Evolutionary conservation across 805 yeast species (phyloP).

Genomic region (Starmera caribaea): DNA sequence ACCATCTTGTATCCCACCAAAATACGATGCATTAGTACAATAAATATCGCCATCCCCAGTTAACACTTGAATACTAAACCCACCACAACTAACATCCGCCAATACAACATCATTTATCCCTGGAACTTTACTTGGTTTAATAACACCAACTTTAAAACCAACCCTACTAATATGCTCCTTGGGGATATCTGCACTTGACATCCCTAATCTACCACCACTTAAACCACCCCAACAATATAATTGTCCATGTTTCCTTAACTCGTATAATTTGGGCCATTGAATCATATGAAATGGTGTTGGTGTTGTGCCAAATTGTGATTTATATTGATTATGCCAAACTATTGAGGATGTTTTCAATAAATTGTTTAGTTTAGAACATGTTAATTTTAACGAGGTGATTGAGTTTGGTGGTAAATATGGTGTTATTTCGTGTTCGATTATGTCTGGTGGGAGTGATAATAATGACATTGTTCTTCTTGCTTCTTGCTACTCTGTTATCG

Average conservation of each 20-base stretch:
- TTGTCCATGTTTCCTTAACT: constrained; percentile 27
- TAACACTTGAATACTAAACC: constrained; percentile 52
- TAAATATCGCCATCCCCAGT: constrained; percentile 46
- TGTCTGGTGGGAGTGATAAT: constrained; percentile 16
- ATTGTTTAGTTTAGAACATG: constrained; percentile 27
- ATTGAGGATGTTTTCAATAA: constrained; percentile 26
- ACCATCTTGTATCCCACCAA: constrained; percentile 27
- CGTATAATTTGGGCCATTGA: constrained; percentile 43
- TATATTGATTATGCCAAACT: constrained; percentile 36
- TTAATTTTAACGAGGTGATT: constrained; percentile 28
- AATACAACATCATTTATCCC: constrained; percentile 25
- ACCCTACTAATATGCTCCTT: constrained; percentile 10
- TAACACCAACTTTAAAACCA: constrained; percentile 21
- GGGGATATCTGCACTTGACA: constrained; percentile 20
- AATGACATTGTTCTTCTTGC: background rate
- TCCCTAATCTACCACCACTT: constrained; percentile 38
- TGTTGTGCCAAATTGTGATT: constrained; percentile 33
- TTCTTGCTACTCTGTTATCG: no score
- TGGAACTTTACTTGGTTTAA: constrained; percentile 28
- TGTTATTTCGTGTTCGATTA: constrained; percentile 27
- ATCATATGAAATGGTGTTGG: constrained; percentile 30
- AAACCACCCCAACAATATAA: constrained; percentile 44
- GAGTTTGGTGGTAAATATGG: constrained; percentile 20
- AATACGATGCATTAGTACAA: constrained; percentile 38
- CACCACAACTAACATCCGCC: constrained; percentile 51